phyloP scores from a whole-genome alignment of 805 yeast genomes.

The Kazachstania martiniae region DNA sequence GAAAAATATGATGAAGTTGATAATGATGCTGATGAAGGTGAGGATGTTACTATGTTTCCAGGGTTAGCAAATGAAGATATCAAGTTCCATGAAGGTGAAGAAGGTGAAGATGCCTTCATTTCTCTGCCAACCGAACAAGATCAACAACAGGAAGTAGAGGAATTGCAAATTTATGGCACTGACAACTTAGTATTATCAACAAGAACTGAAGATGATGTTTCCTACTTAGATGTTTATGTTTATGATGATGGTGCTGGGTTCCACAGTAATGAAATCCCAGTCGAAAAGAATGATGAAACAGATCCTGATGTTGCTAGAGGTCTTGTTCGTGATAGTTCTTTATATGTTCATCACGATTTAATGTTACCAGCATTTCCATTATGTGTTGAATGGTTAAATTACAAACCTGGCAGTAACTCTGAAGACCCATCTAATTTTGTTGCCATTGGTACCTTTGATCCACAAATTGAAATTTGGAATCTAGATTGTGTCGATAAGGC shows the following conservation, averaged over 20 bases:
- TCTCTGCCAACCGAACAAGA: conserved; percentile 43
- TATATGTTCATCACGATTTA: conserved; percentile 92
- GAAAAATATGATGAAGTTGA: conserved; percentile 67
- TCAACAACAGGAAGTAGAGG: conserved; percentile 64
- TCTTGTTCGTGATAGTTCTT: conserved; percentile 54
- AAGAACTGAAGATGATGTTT: conserved; percentile 91
- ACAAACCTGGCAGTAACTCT: conserved; percentile 44
- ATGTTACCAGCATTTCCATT: conserved; percentile 96
- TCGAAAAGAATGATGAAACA: conserved; percentile 48
- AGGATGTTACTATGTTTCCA: conserved; percentile 55
- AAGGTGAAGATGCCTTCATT: conserved; percentile 34
- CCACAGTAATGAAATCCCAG: conserved; percentile 54
- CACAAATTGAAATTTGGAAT: conserved; percentile 95
- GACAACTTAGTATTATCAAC: conserved; percentile 86
- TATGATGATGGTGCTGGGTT: conserved; percentile 91
- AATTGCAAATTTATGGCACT: conserved; percentile 75
- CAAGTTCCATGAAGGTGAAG: conserved; percentile 42
- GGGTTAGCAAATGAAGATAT: conserved; percentile 52
- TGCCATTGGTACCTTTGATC: conserved; percentile 95
- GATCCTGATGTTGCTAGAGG: conserved; percentile 74
- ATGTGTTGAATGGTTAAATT: conserved; percentile 91
- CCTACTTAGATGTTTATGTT: conserved; percentile 84
- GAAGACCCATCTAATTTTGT: conserved; percentile 72
- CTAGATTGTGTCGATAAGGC: conserved; percentile 86
- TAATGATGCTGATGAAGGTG: conserved; percentile 38